These are phyloP conservation scores for Stephanodiscus triporus DNA, from an alignment of 108 stramenopile genomes.

Conservation along the genomic window DNA sequence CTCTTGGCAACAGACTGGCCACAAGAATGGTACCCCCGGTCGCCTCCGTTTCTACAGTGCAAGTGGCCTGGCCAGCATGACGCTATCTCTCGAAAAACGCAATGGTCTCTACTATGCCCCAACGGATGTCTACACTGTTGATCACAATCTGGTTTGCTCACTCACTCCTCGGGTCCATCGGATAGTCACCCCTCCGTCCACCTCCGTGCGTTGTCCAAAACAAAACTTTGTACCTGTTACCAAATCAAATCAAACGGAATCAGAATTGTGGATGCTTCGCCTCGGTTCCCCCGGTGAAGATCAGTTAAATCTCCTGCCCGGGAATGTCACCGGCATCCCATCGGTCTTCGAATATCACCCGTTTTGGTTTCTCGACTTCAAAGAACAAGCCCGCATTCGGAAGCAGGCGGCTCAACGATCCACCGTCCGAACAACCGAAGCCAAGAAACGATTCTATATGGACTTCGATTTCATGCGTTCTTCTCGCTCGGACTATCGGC, in stretches of 20 bases:
- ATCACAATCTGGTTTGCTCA: too few relatives aligned
- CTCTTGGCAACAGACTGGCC: too few relatives aligned
- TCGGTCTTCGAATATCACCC: conserved; percentile 9
- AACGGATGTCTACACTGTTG: too few relatives aligned
- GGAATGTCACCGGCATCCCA: conserved; percentile 12
- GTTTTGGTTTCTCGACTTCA: background rate
- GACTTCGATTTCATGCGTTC: conserved; percentile 24
- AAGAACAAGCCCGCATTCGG: background rate
- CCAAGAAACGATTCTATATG: conserved; percentile 13
- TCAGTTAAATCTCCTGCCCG: background rate
- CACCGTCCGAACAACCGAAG: background rate
- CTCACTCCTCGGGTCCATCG: too few relatives aligned
- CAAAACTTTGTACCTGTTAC: background rate
- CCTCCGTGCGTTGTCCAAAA: too few relatives aligned
- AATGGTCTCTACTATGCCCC: too few relatives aligned
- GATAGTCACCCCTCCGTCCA: too few relatives aligned
- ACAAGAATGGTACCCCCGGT: too few relatives aligned
- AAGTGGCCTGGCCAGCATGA: too few relatives aligned
- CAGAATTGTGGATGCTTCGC: conserved; percentile 10
- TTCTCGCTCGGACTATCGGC: background rate
- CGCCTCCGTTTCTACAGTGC: too few relatives aligned
- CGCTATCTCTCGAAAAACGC: too few relatives aligned
- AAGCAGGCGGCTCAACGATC: conserved; percentile 3
- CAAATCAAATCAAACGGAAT: conserved; percentile 2
- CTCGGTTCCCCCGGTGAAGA: background rate